Percentiles rank a stretch among this genome's conserved stretches.
phyloP scores from a whole-genome alignment of 176 grass and related monocot genomes.

The barley (Hordeum vulgare) region MorexV3_pseudomolecules_assembly NC_058518.1:67846921-67847420 shows the following conservation, averaged over 20 bases:
- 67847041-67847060: background rate
- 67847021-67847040: background rate
- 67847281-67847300: background rate
- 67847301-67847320: constrained; percentile 52
- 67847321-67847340: constrained; percentile 70
- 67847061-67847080: background rate
- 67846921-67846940: too few relatives aligned
- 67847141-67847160: too few relatives aligned
- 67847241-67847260: background rate
- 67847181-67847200: background rate
- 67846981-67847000: background rate
- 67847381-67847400: constrained; percentile 67
- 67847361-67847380: constrained; percentile 76
- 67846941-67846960: too few relatives aligned
- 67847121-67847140: background rate
- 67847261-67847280: background rate
- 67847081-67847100: background rate
- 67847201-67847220: background rate
- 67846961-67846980: too few relatives aligned
- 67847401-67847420: constrained; percentile 60
- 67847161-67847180: background rate
- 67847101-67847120: background rate
- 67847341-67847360: constrained; percentile 84
- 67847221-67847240: background rate
- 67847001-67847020: background rate